Evolutionary conservation across 192 early-diverging fungal genomes (phyloP), one percentile per base, ranked within the genome.

Genomic region (Backusella parvicylindrica): DNA sequence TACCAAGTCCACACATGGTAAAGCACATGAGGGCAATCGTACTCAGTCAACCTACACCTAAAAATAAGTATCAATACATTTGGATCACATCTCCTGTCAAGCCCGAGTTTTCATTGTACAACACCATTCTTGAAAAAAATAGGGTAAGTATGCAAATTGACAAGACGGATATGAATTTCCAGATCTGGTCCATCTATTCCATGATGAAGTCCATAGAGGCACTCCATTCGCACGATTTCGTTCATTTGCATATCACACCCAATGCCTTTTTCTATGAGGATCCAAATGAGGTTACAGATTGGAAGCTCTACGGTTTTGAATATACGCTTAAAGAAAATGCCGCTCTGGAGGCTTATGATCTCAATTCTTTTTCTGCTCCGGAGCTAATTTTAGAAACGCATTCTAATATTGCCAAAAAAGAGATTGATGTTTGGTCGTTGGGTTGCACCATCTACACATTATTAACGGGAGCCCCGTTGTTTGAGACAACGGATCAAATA

Each of bases 11-110:
- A 12, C 53, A 60, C 12, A 26, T 47, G 41, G 53, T 60, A 9
- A 60, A 60, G 53, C 53, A 60, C 26, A 47, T 21, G 28, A 35
- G 37, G 37, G 68, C 35, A 13, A 70, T 70, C 26, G 68, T 70
- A 40, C 41, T 70, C 13, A 40, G 41, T 28, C 33, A 47, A 3
- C 38, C 68, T 31, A 70, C 68, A 23, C 28, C 68, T 16, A 40
- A 26, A 23, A 40, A 43, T 23, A 70, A 70, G 2, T 70, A 70
- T 23, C 68, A 28, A 16, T 70, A 70, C 31, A 70, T 70, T 16
- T 70, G 68, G 68, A 70, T 70, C 40, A 70, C 68, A 31, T 70
- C 68, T 28, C 68, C 68, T 16, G 40, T 70, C 23, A 70, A 43
- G 12, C 68, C 68, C 13, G 68, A 70, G 26, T 28, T 41, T 30